Evolutionary conservation across 1,139 yeast genomes (phyloP), one percentile per base, ranked within the genome.

Genomic region (Debaryomyces coudertii): DNA sequence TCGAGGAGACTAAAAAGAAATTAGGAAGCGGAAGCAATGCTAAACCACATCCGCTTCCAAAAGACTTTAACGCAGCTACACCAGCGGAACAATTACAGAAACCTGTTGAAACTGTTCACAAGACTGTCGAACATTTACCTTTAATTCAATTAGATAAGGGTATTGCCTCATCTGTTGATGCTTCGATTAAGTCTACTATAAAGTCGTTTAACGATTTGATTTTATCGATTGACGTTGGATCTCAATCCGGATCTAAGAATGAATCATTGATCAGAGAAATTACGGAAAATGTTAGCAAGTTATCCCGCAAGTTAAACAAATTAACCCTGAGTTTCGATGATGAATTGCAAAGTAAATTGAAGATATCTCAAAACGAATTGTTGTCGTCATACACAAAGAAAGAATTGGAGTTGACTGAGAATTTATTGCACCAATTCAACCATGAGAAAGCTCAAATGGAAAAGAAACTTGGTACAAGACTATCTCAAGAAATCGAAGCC

Each of bases 401-500:
- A 50, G 82, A 80, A 56, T 73, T 79, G 52, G 77, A 73, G 40
- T 63, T 79, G 54, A 77, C 83, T 23, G 71, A 71, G 50, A 71
- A 73, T 50, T 72, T 79, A 57, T 68, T 80, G 53, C 61, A 69
- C 42, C 81, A 79, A 56, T 73, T 73, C 57, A 76, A 71, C 48
- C 54, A 55, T 14, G 89, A 87, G 59, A 85, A 87, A 58, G 63
- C 73, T 45, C 79, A 80, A 52, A 76, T 92, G 54, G 86, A 87
- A 53, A 65, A 76, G 45, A 83, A 82, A 54, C 86, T 86, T 63
- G 75, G 81, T 51, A 69, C 72, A 42, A 80, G 85, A 52, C 73
- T 93, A 55, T 66, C 67, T 20, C 71, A 75, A 28, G 97, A 92
- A 65, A 74, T 92, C 47, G 80, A 80, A 51, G 85, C 89, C 30